These are phyloP conservation scores for Fusarium euwallaceae DNA, from an alignment of 2,329 filamentous ascomycete species.

Conservation along the genomic window DNA sequence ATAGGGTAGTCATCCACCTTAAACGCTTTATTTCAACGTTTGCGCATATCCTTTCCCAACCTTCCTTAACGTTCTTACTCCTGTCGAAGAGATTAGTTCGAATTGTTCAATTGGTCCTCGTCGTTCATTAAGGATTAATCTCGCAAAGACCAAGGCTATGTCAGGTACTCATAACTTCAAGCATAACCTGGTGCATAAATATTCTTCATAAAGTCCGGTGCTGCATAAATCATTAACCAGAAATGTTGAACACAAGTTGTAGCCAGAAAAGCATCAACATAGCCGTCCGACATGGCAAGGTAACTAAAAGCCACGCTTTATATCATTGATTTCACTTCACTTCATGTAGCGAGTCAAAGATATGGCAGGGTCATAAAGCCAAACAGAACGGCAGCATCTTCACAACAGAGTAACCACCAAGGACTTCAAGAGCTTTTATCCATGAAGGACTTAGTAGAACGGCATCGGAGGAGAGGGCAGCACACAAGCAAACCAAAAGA, in stretches of 20 bases:
- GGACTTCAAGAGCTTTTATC: neutral
- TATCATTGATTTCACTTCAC: neutral
- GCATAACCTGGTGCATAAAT: neutral
- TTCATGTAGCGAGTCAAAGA: neutral
- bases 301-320: neutral
- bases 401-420: neutral
- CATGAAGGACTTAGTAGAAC: neutral
- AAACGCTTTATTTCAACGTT: neutral
- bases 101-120: neutral
- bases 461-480: neutral
- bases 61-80: neutral
- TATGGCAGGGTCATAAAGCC: neutral
- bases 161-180: neutral
- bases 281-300: neutral
- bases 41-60: neutral
- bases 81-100: fast-evolving
- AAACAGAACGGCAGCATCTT: neutral
- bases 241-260: neutral
- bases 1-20: neutral
- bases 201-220: neutral
- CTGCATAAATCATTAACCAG: neutral
- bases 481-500: neutral
- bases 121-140: neutral
- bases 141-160: neutral
- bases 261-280: neutral